phyloP scores from a whole-genome alignment of 495 filamentous ascomycete genomes.

The Gamarada debralockiae region DNA sequence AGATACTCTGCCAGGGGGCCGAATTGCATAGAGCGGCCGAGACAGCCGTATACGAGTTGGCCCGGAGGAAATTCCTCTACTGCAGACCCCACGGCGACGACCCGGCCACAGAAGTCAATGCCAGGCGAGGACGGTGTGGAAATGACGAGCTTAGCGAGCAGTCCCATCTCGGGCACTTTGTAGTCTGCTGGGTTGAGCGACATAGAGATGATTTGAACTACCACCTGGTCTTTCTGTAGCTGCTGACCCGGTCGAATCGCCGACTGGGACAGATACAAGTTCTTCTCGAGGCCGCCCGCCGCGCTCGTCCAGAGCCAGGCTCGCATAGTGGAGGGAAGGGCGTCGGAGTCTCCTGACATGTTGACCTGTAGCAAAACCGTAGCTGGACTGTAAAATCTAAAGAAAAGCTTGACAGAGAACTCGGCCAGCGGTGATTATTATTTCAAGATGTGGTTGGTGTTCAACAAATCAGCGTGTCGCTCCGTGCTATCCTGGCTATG shows the following conservation, averaged over 20 bases:
- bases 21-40: slow-evolving; percentile 29
- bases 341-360: no score
- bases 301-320: slow-evolving; percentile 58
- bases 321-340: slow-evolving; percentile 54
- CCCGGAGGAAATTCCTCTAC: slow-evolving; percentile 37
- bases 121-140: slow-evolving; percentile 51
- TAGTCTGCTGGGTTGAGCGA: slow-evolving; percentile 68
- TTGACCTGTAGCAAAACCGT: no score
- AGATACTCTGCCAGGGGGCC: slow-evolving; percentile 56
- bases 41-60: slow-evolving; percentile 54
- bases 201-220: slow-evolving; percentile 52
- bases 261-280: slow-evolving; percentile 43
- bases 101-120: slow-evolving; percentile 59
- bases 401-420: no score
- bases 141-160: slow-evolving; percentile 38
- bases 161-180: slow-evolving; percentile 55
- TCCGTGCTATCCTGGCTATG: no score
- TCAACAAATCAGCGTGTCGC: no score
- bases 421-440: no score
- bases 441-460: no score
- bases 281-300: slow-evolving; percentile 47
- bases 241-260: slow-evolving; percentile 35
- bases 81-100: slow-evolving; percentile 34
- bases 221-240: slow-evolving; percentile 41
- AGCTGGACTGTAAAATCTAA: no score